Conservation (phyloP, 1,284 basidiomycete genomes). For the Golubevia sp. region DNA sequence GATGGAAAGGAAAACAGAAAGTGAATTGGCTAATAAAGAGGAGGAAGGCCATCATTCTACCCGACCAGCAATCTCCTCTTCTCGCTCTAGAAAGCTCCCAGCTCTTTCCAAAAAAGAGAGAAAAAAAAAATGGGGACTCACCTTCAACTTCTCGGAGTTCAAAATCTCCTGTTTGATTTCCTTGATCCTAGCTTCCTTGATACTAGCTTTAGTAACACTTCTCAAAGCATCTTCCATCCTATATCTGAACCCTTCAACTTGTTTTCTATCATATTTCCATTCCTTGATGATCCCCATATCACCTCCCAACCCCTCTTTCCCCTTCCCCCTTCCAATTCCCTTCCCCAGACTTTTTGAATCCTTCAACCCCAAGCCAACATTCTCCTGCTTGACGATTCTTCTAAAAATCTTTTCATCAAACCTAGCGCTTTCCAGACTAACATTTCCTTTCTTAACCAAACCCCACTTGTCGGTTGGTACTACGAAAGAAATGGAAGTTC, state of each 20-base stretch:
- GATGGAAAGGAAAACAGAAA: background rate
- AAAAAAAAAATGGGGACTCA: too few species aligned
- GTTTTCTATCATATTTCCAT: constrained; percentile 47
- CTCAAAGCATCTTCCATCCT: constrained; percentile 53
- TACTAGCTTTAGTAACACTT: constrained; percentile 39
- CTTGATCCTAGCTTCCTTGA: constrained; percentile 53
- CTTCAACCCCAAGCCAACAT: background rate
- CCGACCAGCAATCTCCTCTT: background rate
- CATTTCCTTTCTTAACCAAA: constrained; percentile 15
- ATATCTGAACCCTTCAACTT: constrained; percentile 53
- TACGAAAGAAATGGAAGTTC: constrained; percentile 54
- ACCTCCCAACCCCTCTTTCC: background rate
- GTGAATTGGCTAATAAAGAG: background rate
- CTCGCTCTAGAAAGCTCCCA: background rate
- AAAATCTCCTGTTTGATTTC: constrained; percentile 57
- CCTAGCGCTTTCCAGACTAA: constrained; percentile 21
- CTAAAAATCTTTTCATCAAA: constrained; percentile 29
- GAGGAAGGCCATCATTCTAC: background rate
- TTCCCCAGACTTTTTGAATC: background rate
- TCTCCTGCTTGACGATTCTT: constrained; percentile 4
- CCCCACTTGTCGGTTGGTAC: constrained; percentile 39
- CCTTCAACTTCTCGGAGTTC: constrained; percentile 39
- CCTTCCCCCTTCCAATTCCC: background rate
- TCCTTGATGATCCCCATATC: constrained; percentile 16
- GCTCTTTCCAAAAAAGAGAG: background rate